phyloP scores from a whole-genome alignment of 2,329 filamentous ascomycete genomes.

The Triangularia setosa region DNA sequence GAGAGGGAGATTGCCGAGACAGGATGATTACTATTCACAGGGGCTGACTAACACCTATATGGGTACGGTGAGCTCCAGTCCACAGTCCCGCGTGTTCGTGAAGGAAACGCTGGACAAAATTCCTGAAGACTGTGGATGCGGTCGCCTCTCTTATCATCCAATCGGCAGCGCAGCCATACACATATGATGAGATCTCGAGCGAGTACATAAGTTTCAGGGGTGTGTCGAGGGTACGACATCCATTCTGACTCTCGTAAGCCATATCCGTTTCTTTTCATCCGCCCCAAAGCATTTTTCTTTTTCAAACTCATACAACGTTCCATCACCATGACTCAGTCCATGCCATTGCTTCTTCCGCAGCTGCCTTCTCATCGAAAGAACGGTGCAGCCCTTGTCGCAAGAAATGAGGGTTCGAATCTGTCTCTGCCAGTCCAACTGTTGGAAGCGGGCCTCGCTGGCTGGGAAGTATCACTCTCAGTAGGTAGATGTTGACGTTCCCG shows the following conservation, averaged over 20 bases:
- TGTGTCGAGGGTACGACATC: neutral
- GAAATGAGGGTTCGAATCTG: neutral
- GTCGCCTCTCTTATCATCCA: neutral
- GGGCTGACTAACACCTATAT: neutral
- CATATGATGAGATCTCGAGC: neutral
- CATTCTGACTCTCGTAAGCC: neutral
- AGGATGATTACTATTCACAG: neutral
- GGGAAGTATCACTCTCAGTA: neutral
- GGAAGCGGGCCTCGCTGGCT: neutral
- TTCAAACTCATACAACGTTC: neutral
- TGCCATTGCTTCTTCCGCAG: neutral
- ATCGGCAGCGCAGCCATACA: neutral
- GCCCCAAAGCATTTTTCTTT: neutral
- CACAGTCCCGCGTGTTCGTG: neutral
- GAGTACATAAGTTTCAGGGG: neutral
- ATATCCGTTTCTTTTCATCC: neutral
- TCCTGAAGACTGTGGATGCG: neutral
- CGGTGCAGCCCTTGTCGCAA: slow-evolving; percentile 9
- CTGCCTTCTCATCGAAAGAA: neutral
- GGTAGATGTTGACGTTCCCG: neutral
- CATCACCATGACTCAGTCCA: neutral
- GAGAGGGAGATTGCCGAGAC: neutral
- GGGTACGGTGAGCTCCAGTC: neutral
- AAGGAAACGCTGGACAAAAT: neutral
- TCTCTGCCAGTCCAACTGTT: neutral